Evolutionary conservation across 2,329 filamentous ascomycete species (phyloP), one percentile per base, ranked within the genome.

Genomic region (Diaporthe nobilis): DNA sequence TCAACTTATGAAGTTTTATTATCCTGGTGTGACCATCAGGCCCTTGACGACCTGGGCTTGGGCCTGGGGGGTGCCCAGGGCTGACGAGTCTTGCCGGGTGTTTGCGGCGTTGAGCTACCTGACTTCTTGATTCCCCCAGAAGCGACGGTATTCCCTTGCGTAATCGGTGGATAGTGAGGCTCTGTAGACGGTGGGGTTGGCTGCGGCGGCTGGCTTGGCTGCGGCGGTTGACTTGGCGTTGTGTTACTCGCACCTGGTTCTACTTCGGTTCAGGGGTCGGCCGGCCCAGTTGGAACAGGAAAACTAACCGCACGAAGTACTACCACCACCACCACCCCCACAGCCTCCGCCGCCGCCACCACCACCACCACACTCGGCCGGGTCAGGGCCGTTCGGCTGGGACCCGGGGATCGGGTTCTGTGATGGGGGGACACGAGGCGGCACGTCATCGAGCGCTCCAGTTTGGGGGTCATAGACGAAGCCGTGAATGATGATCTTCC

Each of bases 321-420:
- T 20, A 39, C 60, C n/a, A 28, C n/a, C 37, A 28, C n/a, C 37
- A 31, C 31, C 31, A 31, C 31, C 31, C 15, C n/a, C n/a, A 12
- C 20, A 13, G 12, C 22, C 7, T 15, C 57, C 17, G 17, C 28
- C 15, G 25, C 13, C 53, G 5, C 13, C 28, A 2, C 22, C 6
- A 13, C 4, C 55, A n/a, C 17, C 0, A 13, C 4, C 55, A n/a
- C 17, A 0, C 10, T 39, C 37, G 22, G 15, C 39, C 13, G 57
- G 57, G 22, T 68, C 63, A 5, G 31, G 17, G 20, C 44, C 63
- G 28, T 72, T 72, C 28, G 53, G 70, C 39, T 72, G 70, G 17
- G 70, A 60, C 15, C 70, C 70, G 4, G 70, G 47, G 25, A 39
- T 28, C 25, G 51, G 70, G n/a, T 47, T 34, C 13, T 12, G 1